phyloP scores from a whole-genome alignment of 345 rosid species.

The Hypericum androsaemum region DNA sequence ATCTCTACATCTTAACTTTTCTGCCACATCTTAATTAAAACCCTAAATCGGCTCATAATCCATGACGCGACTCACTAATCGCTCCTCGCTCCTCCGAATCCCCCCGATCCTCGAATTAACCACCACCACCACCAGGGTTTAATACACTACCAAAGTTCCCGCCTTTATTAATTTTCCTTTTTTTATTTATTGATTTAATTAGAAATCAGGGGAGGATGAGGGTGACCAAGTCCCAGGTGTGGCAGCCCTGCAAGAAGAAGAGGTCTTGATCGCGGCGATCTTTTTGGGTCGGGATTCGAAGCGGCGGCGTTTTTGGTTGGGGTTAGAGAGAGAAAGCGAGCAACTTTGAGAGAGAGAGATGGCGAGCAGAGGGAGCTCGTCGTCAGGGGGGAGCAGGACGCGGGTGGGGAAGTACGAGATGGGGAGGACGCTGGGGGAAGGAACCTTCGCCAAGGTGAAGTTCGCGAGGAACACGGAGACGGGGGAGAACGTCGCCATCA shows the following conservation, averaged over 20 bases:
- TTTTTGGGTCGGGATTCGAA: too few relatives aligned
- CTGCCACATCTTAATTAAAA: too few relatives aligned
- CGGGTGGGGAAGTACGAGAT: slow-evolving; percentile 98
- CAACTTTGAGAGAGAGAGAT: slow-evolving; percentile 6
- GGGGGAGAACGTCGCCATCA: slow-evolving; percentile 75
- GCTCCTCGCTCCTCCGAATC: too few relatives aligned
- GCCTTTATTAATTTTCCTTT: background rate
- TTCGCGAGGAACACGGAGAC: slow-evolving; percentile 69
- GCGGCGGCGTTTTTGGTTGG: too few relatives aligned
- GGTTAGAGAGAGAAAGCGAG: background rate
- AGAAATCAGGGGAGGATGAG: slow-evolving; percentile 32
- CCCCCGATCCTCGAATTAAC: too few relatives aligned
- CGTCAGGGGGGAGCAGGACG: slow-evolving; percentile 35
- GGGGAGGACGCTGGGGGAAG: slow-evolving; percentile 90
- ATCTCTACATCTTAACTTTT: too few relatives aligned
- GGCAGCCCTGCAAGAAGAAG: slow-evolving; percentile 99
- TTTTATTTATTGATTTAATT: background rate
- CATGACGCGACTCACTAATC: too few relatives aligned
- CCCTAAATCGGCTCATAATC: too few relatives aligned
- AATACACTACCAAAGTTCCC: background rate
- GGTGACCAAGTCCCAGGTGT: slow-evolving; percentile 81
- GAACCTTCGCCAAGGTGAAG: slow-evolving; percentile 96
- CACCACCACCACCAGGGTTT: too few relatives aligned
- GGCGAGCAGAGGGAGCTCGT: background rate
- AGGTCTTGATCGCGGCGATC: slow-evolving; percentile 56